phyloP scores from a whole-genome alignment of 2,329 filamentous ascomycete genomes.

The Cordyceps pruinosa region DNA sequence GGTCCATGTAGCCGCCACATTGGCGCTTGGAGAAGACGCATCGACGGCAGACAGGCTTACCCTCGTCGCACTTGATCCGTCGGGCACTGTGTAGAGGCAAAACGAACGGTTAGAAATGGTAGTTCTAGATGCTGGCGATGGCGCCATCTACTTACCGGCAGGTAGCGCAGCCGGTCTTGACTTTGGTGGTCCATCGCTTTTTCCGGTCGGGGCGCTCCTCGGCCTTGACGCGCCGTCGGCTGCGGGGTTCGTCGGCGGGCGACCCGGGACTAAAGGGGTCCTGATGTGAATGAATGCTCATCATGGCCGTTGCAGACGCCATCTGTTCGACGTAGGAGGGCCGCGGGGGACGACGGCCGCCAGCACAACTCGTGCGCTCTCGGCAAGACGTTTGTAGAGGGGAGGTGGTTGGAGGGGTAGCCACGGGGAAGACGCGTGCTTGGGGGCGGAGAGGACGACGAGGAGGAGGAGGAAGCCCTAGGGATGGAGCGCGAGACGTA shows the following conservation, averaged over 20 bases:
- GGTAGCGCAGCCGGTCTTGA: conserved; percentile 2
- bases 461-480: neutral
- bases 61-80: conserved; percentile 5
- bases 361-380: neutral
- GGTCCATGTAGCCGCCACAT: neutral
- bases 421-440: neutral
- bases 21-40: conserved; percentile 6
- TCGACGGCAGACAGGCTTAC: conserved; percentile 1
- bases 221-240: neutral
- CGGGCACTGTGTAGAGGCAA: neutral
- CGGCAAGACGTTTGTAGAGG: neutral
- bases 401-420: neutral
- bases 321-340: neutral
- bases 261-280: neutral
- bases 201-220: conserved; percentile 1
- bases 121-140: neutral
- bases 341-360: neutral
- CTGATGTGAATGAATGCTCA: neutral
- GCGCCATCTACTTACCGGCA: neutral
- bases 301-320: neutral
- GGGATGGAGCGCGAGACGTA: neutral
- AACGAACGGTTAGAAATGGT: neutral
- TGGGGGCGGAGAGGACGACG: neutral
- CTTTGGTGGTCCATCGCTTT: conserved; percentile 5
- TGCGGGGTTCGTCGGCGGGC: neutral